These are phyloP conservation scores for Ceratocystis eucalypticola DNA, from an alignment of 2,329 filamentous ascomycete species.

Conservation along the genomic window DNA sequence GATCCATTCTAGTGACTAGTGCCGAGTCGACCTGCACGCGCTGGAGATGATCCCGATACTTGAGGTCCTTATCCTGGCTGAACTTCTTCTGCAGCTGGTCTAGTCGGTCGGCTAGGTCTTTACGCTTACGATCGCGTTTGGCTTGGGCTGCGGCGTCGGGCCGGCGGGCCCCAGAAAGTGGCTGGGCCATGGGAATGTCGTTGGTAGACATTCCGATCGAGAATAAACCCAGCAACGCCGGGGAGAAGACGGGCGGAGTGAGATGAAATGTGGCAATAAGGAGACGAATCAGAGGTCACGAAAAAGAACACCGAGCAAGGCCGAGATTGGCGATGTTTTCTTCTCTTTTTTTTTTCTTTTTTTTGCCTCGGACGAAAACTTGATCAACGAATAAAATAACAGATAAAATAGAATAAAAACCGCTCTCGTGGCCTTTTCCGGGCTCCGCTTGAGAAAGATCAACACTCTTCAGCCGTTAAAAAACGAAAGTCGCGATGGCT, in stretches of 20 bases:
- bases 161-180: conserved; percentile 25
- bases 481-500: background rate
- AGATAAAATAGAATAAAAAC: background rate
- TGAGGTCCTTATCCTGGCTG: conserved; percentile 63
- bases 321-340: background rate
- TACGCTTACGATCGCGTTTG: conserved; percentile 83
- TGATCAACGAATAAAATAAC: background rate
- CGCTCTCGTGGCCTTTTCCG: background rate
- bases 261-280: background rate
- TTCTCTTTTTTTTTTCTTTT: background rate
- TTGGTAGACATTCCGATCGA: conserved; percentile 29
- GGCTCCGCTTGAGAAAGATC: too few relatives aligned
- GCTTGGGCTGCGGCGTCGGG: conserved; percentile 40
- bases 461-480: background rate
- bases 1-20: conserved; percentile 71
- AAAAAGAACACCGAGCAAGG: background rate
- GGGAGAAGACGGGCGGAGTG: background rate
- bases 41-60: conserved; percentile 80
- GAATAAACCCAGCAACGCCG: conserved; percentile 1
- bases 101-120: conserved; percentile 67
- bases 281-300: background rate
- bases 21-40: conserved; percentile 85
- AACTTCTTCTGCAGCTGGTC: conserved; percentile 64
- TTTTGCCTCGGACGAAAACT: too few relatives aligned
- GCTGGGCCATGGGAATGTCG: conserved; percentile 23